These are phyloP conservation scores for Jacaranda mimosifolia DNA, from an alignment of 257 asterid genomes.

Conservation along the genomic window DNA sequence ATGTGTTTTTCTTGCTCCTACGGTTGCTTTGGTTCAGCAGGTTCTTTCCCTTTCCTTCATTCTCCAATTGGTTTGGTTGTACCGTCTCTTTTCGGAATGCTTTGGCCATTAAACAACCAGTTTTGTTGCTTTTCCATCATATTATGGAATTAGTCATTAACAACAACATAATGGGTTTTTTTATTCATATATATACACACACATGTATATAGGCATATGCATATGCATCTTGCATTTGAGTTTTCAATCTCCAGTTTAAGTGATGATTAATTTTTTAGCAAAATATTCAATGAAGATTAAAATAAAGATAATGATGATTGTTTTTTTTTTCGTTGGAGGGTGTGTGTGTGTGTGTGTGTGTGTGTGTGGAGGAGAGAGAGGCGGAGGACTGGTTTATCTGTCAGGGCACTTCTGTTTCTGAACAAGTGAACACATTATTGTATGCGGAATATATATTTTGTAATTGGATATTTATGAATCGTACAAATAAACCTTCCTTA, in stretches of 20 bases:
- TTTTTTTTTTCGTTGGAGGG: no score
- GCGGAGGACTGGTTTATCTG: neutral
- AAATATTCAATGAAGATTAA: neutral
- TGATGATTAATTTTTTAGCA: neutral
- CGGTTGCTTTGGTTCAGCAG: conserved; percentile 96
- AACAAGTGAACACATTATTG: no score
- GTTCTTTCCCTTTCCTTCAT: conserved; percentile 47
- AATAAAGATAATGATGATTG: conserved; percentile 1
- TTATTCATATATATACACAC: neutral
- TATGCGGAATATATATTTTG: no score
- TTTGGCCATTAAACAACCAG: neutral
- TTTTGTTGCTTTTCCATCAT: neutral
- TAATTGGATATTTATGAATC: no score
- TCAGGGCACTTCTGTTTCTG: no score
- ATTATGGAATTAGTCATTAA: conserved; percentile 8
- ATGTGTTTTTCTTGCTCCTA: conserved; percentile 94
- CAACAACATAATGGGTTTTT: neutral
- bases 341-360: no score
- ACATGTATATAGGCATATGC: neutral
- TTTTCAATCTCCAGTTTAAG: neutral
- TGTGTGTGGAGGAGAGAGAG: no score
- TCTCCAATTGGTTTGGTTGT: conserved; percentile 18
- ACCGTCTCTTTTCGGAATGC: conserved; percentile 8
- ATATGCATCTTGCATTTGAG: no score
- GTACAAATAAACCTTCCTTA: no score